These are phyloP conservation scores for Trichoderma semiorbis DNA, from an alignment of 2,329 filamentous ascomycete species.

Conservation along the genomic window DNA sequence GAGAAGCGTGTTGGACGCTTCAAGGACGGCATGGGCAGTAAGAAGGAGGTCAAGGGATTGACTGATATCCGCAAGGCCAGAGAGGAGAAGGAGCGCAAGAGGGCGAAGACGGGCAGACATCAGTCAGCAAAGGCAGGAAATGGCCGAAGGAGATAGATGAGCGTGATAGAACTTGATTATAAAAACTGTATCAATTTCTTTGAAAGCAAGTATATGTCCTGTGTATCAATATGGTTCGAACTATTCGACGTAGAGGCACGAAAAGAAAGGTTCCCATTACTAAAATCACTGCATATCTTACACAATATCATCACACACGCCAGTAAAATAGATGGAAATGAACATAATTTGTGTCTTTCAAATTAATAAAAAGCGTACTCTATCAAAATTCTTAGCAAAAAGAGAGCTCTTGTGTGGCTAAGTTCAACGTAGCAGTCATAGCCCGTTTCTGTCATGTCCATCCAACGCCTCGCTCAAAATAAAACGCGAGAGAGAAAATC, in stretches of 20 bases:
- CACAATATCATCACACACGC: neutral
- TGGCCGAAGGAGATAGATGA: neutral
- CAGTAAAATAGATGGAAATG: neutral
- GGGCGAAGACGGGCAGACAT: slow-evolving; percentile 78
- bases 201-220: neutral
- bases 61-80: slow-evolving; percentile 84
- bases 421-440: neutral
- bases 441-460: neutral
- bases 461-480: slow-evolving; percentile 16
- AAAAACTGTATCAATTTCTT: neutral
- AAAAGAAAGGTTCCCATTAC: neutral
- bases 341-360: neutral
- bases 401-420: neutral
- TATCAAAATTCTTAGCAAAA: neutral
- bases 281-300: neutral
- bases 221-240: neutral
- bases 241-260: neutral
- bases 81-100: slow-evolving; percentile 69
- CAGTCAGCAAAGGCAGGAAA: slow-evolving; percentile 51
- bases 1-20: slow-evolving; percentile 77
- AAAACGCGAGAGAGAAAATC: neutral
- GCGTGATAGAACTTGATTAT: neutral
- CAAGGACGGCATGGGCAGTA: slow-evolving; percentile 69
- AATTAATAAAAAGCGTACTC: neutral
- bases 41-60: slow-evolving; percentile 71